Base-by-base conservation (phyloP, 345 rosid species). In the Arabis hirsuta region DNA sequence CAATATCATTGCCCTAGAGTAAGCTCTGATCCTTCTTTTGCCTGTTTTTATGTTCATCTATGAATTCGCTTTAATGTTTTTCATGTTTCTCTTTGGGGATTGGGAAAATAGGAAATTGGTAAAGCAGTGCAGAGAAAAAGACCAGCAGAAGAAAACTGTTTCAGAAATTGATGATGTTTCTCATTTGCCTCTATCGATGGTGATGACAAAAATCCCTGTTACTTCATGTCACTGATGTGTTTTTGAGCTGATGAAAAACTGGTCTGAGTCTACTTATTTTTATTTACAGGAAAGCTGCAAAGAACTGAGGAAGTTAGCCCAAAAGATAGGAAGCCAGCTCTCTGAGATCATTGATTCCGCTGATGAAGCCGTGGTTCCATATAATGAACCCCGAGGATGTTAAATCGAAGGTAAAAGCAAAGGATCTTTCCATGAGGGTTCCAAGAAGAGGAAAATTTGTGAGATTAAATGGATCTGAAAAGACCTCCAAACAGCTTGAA, bases 231-330 rank as follows among this genome's bases (percentile, higher is more conserved):
- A 52, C 62, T 58, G 29, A 55, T 52, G 22, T 29, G 62, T 32
- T 59, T 51, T 51, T 38, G 19, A 8, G 14, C 55, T 42, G 22
- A 65, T 74, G 44, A 66, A 58, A 51, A 52, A 60, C 47, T 0
- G 3, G 44, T 61, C 69, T 36, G 26, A 67, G 2, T 14, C 7
- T 22, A 10, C 13, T 6, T 39, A 27, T 20, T 53, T 51, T 13
- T 20, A 20, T 67, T 9, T 45, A 61, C 65, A 75, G 79, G 74
- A 69, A 69, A 75, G 74, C 79, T 75, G 74, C 70, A 48, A 55
- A 62, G 64, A 75, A 46, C 50, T 75, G 45, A 20, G 74, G 52
- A 68, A 36, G 44, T 10, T 46, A 68, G 69, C 61, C 12, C 57
- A 68, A 6, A 68, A 68, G 73, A 53, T 75, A 34, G 48, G 68